Conservation (phyloP, 208 protist genomes). For the Jaenimonas drosophilae region DNA sequence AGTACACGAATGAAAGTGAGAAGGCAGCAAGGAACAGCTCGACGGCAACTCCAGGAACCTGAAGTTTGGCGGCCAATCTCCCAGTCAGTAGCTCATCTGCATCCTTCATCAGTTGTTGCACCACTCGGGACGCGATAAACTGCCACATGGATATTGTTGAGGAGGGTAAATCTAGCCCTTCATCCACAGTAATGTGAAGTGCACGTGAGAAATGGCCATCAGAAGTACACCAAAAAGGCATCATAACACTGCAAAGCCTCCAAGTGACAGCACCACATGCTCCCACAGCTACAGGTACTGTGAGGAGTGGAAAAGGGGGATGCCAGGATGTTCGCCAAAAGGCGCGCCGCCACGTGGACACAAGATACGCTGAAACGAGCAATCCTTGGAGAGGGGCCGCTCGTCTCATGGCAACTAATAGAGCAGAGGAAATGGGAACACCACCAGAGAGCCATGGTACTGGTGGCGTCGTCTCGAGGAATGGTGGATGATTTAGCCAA, state of each 20-base stretch:
- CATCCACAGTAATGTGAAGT: too few species aligned
- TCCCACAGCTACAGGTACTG: slow-evolving; percentile 42
- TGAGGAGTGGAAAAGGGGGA: slow-evolving; percentile 55
- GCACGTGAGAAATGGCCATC: background rate
- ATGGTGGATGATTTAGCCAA: slow-evolving; percentile 47
- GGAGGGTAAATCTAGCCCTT: too few species aligned
- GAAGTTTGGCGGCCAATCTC: background rate
- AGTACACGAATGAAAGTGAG: slow-evolving; percentile 30
- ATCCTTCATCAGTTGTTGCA: slow-evolving; percentile 7
- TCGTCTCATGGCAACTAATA: slow-evolving; percentile 5
- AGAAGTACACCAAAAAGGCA: slow-evolving; percentile 13
- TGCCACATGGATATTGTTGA: too few species aligned
- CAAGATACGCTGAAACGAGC: slow-evolving; percentile 34
- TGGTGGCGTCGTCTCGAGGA: slow-evolving; percentile 29
- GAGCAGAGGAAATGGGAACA: background rate
- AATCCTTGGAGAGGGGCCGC: slow-evolving; percentile 42
- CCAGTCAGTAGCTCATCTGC: slow-evolving; percentile 1
- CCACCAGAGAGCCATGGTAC: slow-evolving; percentile 16
- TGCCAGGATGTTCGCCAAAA: slow-evolving; percentile 52
- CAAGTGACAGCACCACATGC: slow-evolving; percentile 29
- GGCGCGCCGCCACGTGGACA: slow-evolving; percentile 27
- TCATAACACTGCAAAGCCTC: slow-evolving; percentile 12
- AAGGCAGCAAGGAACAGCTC: slow-evolving; percentile 26
- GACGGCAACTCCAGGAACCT: background rate
- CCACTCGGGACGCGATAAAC: too few species aligned